Evolutionary conservation across 2,329 filamentous ascomycete species (phyloP).

Genomic region (Colletotrichum echinochloae): DNA sequence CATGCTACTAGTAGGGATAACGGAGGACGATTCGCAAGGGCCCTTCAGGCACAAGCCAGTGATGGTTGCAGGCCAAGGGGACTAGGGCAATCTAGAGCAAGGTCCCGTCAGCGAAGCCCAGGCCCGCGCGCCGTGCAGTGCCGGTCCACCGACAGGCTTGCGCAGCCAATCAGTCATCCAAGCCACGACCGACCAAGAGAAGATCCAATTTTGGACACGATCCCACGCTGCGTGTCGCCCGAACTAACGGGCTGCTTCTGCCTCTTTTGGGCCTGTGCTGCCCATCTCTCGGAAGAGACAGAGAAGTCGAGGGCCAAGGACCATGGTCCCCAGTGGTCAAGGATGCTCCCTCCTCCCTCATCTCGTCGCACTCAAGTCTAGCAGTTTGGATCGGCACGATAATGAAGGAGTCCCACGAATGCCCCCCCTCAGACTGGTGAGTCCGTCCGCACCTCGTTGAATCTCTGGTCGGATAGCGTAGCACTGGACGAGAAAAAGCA

Average conservation of each 20-base stretch:
- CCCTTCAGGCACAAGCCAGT: slow-evolving; percentile 39
- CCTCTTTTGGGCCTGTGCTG: neutral
- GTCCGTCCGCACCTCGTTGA: neutral
- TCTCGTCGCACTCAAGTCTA: neutral
- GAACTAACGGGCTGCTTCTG: slow-evolving; percentile 24
- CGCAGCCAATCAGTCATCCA: slow-evolving; percentile 30
- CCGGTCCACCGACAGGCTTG: slow-evolving; percentile 26
- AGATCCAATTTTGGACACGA: slow-evolving; percentile 37
- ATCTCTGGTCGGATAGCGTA: neutral
- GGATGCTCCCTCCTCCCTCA: neutral
- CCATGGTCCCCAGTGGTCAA: neutral
- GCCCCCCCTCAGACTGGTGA: neutral
- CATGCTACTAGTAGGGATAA: slow-evolving; percentile 38
- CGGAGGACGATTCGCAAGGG: slow-evolving; percentile 34
- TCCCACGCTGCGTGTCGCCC: slow-evolving; percentile 20
- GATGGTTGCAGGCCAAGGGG: slow-evolving; percentile 28
- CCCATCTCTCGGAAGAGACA: neutral
- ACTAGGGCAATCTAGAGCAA: slow-evolving; percentile 9
- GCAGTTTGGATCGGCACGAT: slow-evolving; percentile 7
- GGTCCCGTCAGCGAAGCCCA: slow-evolving; percentile 27
- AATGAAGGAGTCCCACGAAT: neutral
- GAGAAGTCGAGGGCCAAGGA: neutral
- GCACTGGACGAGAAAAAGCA: slow-evolving; percentile 9
- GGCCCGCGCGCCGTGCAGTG: slow-evolving; percentile 26
- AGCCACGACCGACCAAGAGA: neutral